Conservation (phyloP, 2,329 filamentous ascomycete genomes). For the Neocucurbitaria cava region DNA sequence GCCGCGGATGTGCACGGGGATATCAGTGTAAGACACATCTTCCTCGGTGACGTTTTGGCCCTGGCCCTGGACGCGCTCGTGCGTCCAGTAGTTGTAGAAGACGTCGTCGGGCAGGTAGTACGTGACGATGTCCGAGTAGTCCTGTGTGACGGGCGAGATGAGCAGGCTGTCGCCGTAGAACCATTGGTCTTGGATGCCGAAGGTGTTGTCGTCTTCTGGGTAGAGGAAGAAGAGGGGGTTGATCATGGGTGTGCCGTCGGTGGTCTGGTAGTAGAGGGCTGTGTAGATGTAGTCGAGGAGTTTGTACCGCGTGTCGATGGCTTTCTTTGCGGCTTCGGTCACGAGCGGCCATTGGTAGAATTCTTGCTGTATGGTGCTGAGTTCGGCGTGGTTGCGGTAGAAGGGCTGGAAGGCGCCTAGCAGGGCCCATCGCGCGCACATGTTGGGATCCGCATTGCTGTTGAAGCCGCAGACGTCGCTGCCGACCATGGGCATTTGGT, state of each 20-base stretch:
- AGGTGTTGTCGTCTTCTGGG: conserved; percentile 62
- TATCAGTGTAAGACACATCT: conserved; percentile 58
- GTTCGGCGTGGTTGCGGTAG: conserved; percentile 75
- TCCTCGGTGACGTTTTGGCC: conserved; percentile 54
- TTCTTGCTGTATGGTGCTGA: conserved; percentile 66
- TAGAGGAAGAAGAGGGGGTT: conserved; percentile 78
- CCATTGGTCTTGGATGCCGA: conserved; percentile 62
- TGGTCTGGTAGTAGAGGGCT: conserved; percentile 66
- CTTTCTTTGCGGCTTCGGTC: conserved; percentile 68
- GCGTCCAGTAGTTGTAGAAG: conserved; percentile 68
- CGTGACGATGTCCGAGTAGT: conserved; percentile 60
- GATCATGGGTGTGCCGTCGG: conserved; percentile 69
- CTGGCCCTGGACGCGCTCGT: conserved; percentile 53
- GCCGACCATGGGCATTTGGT: conserved; percentile 58
- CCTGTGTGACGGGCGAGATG: conserved; percentile 62
- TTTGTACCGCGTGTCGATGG: conserved; percentile 75
- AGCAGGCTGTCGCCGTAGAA: conserved; percentile 66
- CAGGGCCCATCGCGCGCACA: conserved; percentile 78
- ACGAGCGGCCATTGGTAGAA: conserved; percentile 74
- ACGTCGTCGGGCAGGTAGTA: conserved; percentile 65
- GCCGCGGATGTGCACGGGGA: conserved; percentile 73
- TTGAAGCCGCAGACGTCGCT: conserved; percentile 79
- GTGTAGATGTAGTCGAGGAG: conserved; percentile 85
- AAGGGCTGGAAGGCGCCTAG: conserved; percentile 78
- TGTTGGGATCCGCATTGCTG: conserved; percentile 68